Evolutionary conservation across 345 rosid genomes (phyloP), one percentile per base, ranked within the genome.

Genomic region (Citrus medica): DNA sequence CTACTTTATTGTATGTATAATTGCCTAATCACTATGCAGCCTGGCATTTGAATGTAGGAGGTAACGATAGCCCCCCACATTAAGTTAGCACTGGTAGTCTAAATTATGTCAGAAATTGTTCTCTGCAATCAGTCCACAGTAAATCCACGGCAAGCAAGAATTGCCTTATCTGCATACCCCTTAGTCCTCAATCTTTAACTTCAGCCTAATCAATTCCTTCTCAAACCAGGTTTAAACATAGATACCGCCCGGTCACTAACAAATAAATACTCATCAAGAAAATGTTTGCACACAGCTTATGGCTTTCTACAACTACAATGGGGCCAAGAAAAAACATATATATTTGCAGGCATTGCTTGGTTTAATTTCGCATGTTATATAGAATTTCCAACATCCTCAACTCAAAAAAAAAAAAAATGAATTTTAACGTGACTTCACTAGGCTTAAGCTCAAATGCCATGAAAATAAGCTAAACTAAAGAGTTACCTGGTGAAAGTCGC

Each of bases 401-500:
- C 58, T 53, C 7, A 21, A 19, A 17, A 14, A 13, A 51, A 51
- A 2, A 22, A 22, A 25, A 0, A 0, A 3, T 59, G 22, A 53
- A 46, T 46, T 46, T 46, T 9, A 60, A 67, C 5, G 27, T 9
- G 24, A 67, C 51, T 37, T 19, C 12, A 8, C 9, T 51, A 30
- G 27, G 61, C 61, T 9, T 8, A 27, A 19, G 12, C 35, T 28
- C 10, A 51, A 9, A 51, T 51, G 24, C 48, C 14, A 9, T 48
- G 21, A 14, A 25, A 30, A 58, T 32, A 67, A 24, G 35, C 46
- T 1, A 32, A 66, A 53, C 3, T 14, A 48, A 77, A 0, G 68
- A 60, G 60, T 9, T 80, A 92, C 99, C 97, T 94, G 99, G 74
- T 96, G 99, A 67, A 96, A 96, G 82, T 94, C 99, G 13, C 97